Base-by-base conservation (phyloP, 495 filamentous ascomycete species). In the Lineolata rhizophorae region DNA sequence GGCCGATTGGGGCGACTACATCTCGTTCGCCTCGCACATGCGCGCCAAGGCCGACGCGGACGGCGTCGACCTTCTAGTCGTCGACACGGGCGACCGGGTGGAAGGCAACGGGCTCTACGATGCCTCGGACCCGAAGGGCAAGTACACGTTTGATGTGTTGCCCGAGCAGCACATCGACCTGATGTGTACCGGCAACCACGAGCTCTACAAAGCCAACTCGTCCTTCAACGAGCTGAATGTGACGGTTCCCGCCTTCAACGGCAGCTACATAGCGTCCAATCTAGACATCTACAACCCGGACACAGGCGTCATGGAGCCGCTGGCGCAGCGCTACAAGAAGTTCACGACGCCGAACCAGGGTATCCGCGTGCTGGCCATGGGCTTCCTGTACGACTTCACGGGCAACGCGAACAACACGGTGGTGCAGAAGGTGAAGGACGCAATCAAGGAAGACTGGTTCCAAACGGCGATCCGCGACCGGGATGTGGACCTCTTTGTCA, bases 31-130 rank as follows among this genome's bases (percentile, higher is more conserved):
- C 14, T 54, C 70, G 20, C 81, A 80, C 42, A 68, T 97, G 63
- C 74, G 68, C 16, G 57, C 67, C 40, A 72, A 64, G 47, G 79
- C 81, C 15, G 77, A 94, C 44, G 59, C 66, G 2, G 61, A 71
- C 25, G 82, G 77, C 14, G 66, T 69, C 19, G 87, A 97, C 50
- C 54, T 97, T 16, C 56, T 95, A 15, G 66, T 97, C 15, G 62
- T 97, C 37, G 87, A 97, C 55, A 93, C 84, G 4, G 87, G 87
- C 18, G 87, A 97, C 47, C 64, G 87, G 20, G 68, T 92, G 39
- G 87, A 97, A 55, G 87, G 85, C 4, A 97, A 93, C 45, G 87
- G 84, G 2, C 64, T 97, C n/a, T 95, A 91, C 51, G 87, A 95
- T 51, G 73, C 72, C 18, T 90, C 81, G 1, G 55, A 68, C 19